Conservation (phyloP, 176 grass and related monocot genomes). For the Neostapfia colusana region DNA sequence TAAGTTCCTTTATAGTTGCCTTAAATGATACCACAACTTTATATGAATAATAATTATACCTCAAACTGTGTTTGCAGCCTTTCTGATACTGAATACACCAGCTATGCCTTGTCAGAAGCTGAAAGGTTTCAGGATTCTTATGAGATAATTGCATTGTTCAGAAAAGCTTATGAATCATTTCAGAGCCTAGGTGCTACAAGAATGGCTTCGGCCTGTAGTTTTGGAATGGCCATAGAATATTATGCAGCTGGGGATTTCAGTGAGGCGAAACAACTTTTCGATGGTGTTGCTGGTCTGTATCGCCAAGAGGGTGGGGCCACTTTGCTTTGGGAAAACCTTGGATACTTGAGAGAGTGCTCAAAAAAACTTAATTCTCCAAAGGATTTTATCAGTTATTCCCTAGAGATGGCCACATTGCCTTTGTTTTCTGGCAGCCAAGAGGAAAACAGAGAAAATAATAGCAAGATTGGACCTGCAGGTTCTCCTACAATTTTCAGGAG, state of each 20-base stretch:
- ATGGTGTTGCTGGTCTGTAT: constrained; percentile 66
- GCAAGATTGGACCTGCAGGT: constrained; percentile 68
- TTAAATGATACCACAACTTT: constrained; percentile 23
- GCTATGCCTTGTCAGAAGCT: constrained; percentile 86
- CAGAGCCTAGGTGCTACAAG: constrained; percentile 58
- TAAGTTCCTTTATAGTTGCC: constrained; percentile 53
- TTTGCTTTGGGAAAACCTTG: constrained; percentile 89
- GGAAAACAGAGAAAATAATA: constrained; percentile 50
- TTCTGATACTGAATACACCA: constrained; percentile 86
- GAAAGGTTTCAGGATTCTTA: constrained; percentile 97
- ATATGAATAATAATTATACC: constrained; percentile 43
- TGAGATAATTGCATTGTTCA: constrained; percentile 94
- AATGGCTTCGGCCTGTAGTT: constrained; percentile 70
- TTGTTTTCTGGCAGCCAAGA: constrained; percentile 51
- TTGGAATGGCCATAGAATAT: constrained; percentile 94
- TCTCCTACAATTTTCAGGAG: constrained; percentile 70
- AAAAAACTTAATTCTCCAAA: constrained; percentile 68
- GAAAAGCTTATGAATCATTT: constrained; percentile 98
- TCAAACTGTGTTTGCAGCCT: constrained; percentile 69
- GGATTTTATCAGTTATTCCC: constrained; percentile 84
- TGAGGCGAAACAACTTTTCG: constrained; percentile 84
- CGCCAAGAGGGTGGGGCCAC: constrained; percentile 84
- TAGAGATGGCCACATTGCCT: constrained; percentile 93
- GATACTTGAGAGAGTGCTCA: constrained; percentile 83
- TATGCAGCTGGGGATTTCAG: constrained; percentile 65